These are phyloP conservation scores for Rhizopogon rudus DNA, from an alignment of 768 basidiomycete genomes.

Conservation along the genomic window DNA sequence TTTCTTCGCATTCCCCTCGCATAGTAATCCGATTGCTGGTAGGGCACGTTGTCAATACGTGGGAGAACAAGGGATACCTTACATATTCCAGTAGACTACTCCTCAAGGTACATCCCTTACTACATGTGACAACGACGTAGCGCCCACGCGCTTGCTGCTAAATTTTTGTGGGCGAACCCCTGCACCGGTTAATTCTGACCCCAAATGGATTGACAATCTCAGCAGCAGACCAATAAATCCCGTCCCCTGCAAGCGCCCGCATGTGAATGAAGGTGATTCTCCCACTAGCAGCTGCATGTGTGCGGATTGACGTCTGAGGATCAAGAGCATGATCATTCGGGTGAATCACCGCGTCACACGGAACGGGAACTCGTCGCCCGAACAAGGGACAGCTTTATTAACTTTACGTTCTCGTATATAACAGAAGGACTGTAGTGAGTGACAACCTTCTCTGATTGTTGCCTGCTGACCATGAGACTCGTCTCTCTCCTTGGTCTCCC, in stretches of 20 bases:
- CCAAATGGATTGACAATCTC: too few species aligned
- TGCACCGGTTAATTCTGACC: too few species aligned
- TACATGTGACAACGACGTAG: too few species aligned
- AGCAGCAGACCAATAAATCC: too few species aligned
- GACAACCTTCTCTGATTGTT: constrained; percentile 9
- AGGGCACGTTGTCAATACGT: too few species aligned
- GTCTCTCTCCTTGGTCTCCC: background rate
- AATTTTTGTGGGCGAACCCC: too few species aligned
- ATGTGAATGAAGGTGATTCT: background rate
- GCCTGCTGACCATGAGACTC: constrained; percentile 22
- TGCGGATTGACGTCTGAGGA: background rate
- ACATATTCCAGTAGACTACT: too few species aligned
- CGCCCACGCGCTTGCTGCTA: too few species aligned
- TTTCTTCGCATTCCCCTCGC: too few species aligned
- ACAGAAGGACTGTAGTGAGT: background rate
- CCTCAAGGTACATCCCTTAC: too few species aligned
- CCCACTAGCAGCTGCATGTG: background rate
- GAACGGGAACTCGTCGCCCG: background rate
- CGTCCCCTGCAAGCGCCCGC: background rate
- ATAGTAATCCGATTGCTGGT: too few species aligned
- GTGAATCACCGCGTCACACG: background rate
- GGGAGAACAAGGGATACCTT: too few species aligned
- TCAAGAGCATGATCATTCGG: background rate
- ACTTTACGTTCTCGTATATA: background rate
- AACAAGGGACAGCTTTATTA: background rate